Conservation (phyloP, 306 rosid species). For the Rubus parviflorus region DNA sequence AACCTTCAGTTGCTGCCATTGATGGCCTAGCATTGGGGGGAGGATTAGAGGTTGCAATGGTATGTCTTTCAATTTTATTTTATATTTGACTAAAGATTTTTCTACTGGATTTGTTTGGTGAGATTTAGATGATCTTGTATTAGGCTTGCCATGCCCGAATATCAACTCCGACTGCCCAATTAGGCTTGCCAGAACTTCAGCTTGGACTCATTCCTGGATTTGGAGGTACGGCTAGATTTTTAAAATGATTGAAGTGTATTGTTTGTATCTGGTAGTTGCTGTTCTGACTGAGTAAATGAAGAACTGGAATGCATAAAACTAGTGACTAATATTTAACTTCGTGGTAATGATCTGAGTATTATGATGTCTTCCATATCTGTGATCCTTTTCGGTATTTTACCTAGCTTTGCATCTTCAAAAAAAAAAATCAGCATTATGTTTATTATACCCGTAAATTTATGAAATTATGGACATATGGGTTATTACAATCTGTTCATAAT, state of each 20-base stretch:
- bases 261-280: neutral
- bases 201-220: constrained; percentile 98
- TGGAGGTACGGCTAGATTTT: constrained; percentile 62
- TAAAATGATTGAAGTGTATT: neutral
- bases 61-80: constrained; percentile 32
- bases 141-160: constrained; percentile 89
- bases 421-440: neutral
- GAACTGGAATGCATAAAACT: neutral
- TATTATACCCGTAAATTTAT: neutral
- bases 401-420: neutral
- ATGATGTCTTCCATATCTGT: neutral
- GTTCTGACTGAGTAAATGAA: neutral
- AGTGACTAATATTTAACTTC: neutral
- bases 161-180: constrained; percentile 85
- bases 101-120: constrained; percentile 1
- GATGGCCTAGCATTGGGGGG: constrained; percentile 99
- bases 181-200: constrained; percentile 97
- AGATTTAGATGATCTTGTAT: constrained; percentile 6
- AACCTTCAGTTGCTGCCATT: constrained; percentile 94
- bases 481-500: neutral
- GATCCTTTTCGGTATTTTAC: neutral
- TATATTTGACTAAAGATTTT: neutral
- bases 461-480: neutral
- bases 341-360: neutral
- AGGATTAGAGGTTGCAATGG: constrained; percentile 98